Conservation (phyloP, 257 asterid species). For the Solanum dulcamara region DNA sequence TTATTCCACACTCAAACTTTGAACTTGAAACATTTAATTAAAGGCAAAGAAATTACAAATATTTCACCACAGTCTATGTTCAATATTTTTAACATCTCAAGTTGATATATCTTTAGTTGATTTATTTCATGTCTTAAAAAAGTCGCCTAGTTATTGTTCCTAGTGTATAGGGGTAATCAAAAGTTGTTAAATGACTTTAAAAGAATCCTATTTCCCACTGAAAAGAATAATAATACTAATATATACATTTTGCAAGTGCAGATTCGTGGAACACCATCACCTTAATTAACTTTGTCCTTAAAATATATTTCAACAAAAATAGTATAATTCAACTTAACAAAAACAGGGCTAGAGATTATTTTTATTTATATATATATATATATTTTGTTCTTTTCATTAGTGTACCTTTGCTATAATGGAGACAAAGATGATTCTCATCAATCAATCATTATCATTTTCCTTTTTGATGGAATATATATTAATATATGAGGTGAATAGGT, state of each 20-base stretch:
- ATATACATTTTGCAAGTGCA: conserved; percentile 6
- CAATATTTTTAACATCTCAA: background rate
- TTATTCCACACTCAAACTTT: background rate
- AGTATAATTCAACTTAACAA: background rate
- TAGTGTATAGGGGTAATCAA: background rate
- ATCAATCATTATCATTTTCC: conserved; percentile 3
- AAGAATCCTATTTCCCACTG: background rate
- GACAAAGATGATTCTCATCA: conserved; percentile 23
- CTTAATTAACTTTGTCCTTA: background rate
- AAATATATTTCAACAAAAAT: conserved; percentile 1
- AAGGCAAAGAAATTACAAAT: background rate
- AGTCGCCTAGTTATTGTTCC: background rate
- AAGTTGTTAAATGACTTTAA: background rate
- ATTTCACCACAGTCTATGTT: background rate
- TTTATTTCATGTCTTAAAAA: background rate
- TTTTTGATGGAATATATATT: background rate
- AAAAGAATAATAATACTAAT: background rate
- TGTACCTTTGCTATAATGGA: conserved; percentile 17
- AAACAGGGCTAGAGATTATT: background rate
- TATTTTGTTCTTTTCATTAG: conserved; percentile 1
- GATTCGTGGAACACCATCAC: conserved; percentile 19
- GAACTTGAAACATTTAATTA: background rate
- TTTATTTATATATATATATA: too few species aligned
- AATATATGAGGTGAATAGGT: conserved; percentile 10
- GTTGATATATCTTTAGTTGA: background rate